Conservation (phyloP, 2,329 filamentous ascomycete genomes). For the Phaeoacremonium minimum region DNA sequence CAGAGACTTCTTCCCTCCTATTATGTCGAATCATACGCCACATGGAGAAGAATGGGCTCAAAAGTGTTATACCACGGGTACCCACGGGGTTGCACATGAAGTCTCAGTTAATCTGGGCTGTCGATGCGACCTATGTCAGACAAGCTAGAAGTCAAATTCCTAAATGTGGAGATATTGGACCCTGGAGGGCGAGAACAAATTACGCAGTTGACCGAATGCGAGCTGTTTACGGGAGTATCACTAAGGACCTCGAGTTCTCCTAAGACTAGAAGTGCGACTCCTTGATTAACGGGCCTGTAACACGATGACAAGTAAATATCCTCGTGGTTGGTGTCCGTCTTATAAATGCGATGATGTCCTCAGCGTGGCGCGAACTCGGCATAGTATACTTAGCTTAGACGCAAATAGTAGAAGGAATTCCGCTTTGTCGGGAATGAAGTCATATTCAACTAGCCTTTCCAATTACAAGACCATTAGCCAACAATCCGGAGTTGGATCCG, state of each 20-base stretch:
- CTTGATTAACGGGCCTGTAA: no score
- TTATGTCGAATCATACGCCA: constrained; percentile 44
- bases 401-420: no score
- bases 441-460: no score
- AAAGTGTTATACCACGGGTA: constrained; percentile 1
- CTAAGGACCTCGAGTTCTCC: constrained; percentile 5
- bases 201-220: constrained; percentile 1
- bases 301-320: no score
- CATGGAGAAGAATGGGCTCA: constrained; percentile 35
- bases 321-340: no score
- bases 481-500: no score
- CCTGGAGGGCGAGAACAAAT: constrained; percentile 1
- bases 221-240: constrained; percentile 3
- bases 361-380: no score
- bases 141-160: background rate
- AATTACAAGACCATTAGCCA: no score
- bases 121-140: constrained; percentile 2
- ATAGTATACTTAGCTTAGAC: no score
- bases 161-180: constrained; percentile 4
- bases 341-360: no score
- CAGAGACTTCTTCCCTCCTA: constrained; percentile 47
- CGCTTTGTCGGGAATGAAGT: no score
- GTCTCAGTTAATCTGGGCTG: background rate
- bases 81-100: background rate
- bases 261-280: no score